Percentiles rank a stretch among this genome's conserved stretches.
Evolutionary conservation across 306 rosid genomes (phyloP).

Genomic region (Astragalus membranaceus): DNA sequence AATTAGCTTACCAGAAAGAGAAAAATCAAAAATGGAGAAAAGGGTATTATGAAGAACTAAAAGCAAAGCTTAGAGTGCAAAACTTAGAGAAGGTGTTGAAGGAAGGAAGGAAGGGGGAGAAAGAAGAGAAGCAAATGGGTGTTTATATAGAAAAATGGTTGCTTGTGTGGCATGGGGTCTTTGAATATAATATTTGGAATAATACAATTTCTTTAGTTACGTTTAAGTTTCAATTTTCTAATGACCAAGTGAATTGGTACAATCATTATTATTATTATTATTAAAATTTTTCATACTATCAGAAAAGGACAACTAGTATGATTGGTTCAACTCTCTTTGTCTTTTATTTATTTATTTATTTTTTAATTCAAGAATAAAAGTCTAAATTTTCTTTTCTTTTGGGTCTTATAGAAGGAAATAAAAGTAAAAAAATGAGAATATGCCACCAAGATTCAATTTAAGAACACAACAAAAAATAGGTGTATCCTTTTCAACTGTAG

Average conservation of each 20-base stretch:
- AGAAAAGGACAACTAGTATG: slow-evolving; percentile 35
- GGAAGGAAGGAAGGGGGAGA: slow-evolving; percentile 40
- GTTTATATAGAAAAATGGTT: slow-evolving; percentile 55
- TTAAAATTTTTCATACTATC: background rate
- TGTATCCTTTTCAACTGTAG: too few relatives aligned
- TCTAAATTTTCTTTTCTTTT: slow-evolving; percentile 1
- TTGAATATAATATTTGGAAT: slow-evolving; percentile 11
- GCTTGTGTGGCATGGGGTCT: slow-evolving; percentile 1
- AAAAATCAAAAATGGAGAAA: slow-evolving; percentile 6
- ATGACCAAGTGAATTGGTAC: slow-evolving; percentile 1
- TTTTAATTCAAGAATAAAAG: slow-evolving; percentile 23
- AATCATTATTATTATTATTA: slow-evolving; percentile 21
- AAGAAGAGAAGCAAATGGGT: slow-evolving; percentile 22
- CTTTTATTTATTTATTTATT: background rate
- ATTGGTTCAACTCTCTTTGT: background rate
- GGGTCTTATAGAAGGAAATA: background rate
- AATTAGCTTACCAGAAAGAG: slow-evolving; percentile 34
- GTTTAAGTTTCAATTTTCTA: slow-evolving; percentile 19
- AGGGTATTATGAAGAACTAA: slow-evolving; percentile 18
- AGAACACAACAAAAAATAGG: too few relatives aligned
- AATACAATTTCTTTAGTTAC: slow-evolving; percentile 15
- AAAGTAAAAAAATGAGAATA: background rate
- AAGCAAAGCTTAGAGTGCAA: slow-evolving; percentile 24
- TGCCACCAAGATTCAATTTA: background rate
- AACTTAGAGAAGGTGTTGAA: background rate